Evolutionary conservation across 768 basidiomycete species (phyloP).

Genomic region (Lactarius tabidus): DNA sequence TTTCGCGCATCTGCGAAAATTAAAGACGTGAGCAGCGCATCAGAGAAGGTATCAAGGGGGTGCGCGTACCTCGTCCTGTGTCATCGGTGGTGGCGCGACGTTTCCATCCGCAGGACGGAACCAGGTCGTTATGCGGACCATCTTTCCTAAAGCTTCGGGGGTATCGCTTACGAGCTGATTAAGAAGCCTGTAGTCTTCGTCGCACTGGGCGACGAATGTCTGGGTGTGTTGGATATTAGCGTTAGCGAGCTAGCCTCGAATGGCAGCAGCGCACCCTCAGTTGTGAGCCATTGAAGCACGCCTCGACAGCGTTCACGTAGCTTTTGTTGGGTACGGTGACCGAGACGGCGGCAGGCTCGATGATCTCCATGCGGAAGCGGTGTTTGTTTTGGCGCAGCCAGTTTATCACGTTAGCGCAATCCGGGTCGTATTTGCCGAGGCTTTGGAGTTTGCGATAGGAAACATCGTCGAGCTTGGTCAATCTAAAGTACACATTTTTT

Average conservation of each 20-base stretch:
- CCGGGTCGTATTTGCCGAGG: slow-evolving; percentile 50
- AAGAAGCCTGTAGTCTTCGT: slow-evolving; percentile 73
- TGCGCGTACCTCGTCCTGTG: slow-evolving; percentile 48
- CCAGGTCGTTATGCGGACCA: slow-evolving; percentile 62
- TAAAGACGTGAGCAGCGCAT: slow-evolving; percentile 9
- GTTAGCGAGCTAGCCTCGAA: background rate
- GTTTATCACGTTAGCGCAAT: slow-evolving; percentile 57
- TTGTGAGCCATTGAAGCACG: slow-evolving; percentile 54
- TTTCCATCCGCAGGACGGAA: slow-evolving; percentile 44
- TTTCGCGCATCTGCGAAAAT: slow-evolving; percentile 47
- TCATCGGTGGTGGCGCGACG: slow-evolving; percentile 52
- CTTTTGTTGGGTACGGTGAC: slow-evolving; percentile 60
- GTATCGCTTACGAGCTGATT: slow-evolving; percentile 66
- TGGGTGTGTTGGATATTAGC: slow-evolving; percentile 31
- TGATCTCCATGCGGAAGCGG: slow-evolving; percentile 75
- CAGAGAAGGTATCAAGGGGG: background rate
- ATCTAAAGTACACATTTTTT: slow-evolving; percentile 36
- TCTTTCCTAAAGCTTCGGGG: slow-evolving; percentile 47
- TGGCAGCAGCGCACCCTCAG: slow-evolving; percentile 52
- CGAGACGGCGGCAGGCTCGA: slow-evolving; percentile 78
- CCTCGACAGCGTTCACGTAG: slow-evolving; percentile 69
- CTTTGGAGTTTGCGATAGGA: slow-evolving; percentile 55
- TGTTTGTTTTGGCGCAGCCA: slow-evolving; percentile 69
- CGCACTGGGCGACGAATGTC: slow-evolving; percentile 83
- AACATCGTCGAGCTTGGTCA: slow-evolving; percentile 51